Base-by-base conservation (phyloP, 2,329 filamentous ascomycete species). In the Xylariales sp. region DNA sequence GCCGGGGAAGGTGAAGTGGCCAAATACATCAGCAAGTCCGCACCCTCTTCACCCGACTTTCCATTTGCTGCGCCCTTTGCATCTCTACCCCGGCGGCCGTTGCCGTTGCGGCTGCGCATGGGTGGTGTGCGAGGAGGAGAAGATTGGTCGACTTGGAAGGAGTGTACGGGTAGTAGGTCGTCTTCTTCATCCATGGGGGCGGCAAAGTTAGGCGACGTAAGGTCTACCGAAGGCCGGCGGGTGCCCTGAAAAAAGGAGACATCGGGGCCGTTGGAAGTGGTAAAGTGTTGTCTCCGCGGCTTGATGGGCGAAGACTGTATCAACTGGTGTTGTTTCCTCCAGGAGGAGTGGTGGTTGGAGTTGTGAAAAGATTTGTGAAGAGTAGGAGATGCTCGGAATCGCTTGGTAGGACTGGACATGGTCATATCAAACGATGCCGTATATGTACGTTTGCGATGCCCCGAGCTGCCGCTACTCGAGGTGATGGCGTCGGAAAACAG, bases 1-100 rank as follows among this genome's bases (percentile, higher is more conserved):
- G 93, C 93, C 0, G 94, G 93, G 0, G 94, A 97, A 0, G 96
- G 96, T 6, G 95, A 98, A 59, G 93, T 93, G 56, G 94, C 94
- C 16, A 98, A 88, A 79, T 95, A 97, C 46, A 95, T 84, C 30
- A 96, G 83, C 45, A 95, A 81, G 78, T 93, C 92, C 16, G 91
- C 92, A 36, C 93, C 94, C 76, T 97, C 93, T 76, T 96, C 90
- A 67, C 89, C 91, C 1, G 84, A 81, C 77, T 90, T 91, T n/a
- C 60, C 68, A 48, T 62, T 67, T 7, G 53, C 78, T 74, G 76
- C 78, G 73, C 75, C 75, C 65, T 78, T 79, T 72, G 83, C 84
- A 64, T 85, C 85, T 71, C 82, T 85, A 78, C 77, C 84, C 65
- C 82, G 84, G 69, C 82, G 81, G 71, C 48, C n/a, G 50, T 80